Percentiles rank a stretch among this genome's conserved stretches.
These are phyloP conservation scores for Dissoconium aciculare DNA, from an alignment of 2,329 filamentous ascomycete genomes.

Conservation along the genomic window DNA sequence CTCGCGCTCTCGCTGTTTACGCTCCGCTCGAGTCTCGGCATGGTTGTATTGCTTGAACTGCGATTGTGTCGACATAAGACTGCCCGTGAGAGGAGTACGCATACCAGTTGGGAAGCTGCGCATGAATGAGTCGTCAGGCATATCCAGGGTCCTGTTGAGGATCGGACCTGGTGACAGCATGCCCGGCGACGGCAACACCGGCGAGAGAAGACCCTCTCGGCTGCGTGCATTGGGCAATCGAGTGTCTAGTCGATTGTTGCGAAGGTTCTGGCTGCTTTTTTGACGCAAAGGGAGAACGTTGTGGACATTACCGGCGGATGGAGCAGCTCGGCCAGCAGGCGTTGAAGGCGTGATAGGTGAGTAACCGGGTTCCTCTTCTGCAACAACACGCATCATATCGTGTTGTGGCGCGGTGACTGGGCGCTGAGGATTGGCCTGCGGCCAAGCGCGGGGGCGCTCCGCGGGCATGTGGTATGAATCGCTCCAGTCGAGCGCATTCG, in stretches of 20 bases:
- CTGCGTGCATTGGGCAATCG: no score
- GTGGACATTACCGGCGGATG: not conserved
- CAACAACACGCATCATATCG: not conserved
- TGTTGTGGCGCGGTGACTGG: not conserved
- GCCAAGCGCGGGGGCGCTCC: not conserved
- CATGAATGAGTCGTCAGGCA: slow-evolving; percentile 1
- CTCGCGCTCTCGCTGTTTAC: slow-evolving; percentile 52
- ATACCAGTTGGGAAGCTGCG: not conserved
- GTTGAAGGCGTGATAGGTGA: not conserved
- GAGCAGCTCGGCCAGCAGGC: not conserved
- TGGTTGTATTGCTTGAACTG: slow-evolving; percentile 1
- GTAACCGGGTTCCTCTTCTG: not conserved
- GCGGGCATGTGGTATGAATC: not conserved
- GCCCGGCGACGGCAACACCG: not conserved
- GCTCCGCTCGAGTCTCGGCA: slow-evolving; percentile 38
- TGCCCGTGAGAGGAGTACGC: slow-evolving; percentile 44
- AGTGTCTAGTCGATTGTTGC: no score
- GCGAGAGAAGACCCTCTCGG: not conserved
- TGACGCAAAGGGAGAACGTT: not conserved
- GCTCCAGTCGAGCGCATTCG: not conserved
- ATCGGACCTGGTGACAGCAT: not conserved
- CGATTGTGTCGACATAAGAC: not conserved
- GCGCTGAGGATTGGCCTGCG: not conserved
- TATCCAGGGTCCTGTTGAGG: not conserved
- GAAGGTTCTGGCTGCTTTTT: not conserved